These are phyloP conservation scores for Ascochyta rabiei DNA, from an alignment of 2,329 filamentous ascomycete genomes.

Conservation along the genomic window DNA sequence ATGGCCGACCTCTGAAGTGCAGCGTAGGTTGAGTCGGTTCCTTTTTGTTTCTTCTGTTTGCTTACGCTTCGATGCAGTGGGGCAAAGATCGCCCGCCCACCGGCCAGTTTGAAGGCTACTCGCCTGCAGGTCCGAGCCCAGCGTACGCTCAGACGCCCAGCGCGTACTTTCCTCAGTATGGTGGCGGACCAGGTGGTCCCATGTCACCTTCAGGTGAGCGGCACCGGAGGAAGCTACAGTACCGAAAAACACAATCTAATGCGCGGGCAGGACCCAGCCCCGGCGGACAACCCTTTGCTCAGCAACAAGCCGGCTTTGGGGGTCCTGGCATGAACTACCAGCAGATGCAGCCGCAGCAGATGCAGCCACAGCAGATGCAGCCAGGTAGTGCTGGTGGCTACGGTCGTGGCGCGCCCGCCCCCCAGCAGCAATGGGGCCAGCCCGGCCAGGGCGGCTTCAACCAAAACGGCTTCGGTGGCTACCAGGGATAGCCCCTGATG, in stretches of 20 bases:
- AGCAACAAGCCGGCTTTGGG: slow-evolving; percentile 64
- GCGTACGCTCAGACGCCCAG: slow-evolving; percentile 80
- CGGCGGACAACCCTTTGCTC: slow-evolving; percentile 67
- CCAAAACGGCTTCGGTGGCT: slow-evolving; percentile 64
- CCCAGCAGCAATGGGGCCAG: slow-evolving; percentile 61
- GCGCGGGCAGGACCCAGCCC: slow-evolving; percentile 58
- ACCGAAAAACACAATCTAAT: slow-evolving; percentile 48
- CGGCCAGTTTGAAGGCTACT: slow-evolving; percentile 80
- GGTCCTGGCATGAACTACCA: slow-evolving; percentile 59
- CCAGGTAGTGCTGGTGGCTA: slow-evolving; percentile 79
- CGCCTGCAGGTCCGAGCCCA: slow-evolving; percentile 76
- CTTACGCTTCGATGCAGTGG: slow-evolving; percentile 69
- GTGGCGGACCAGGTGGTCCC: slow-evolving; percentile 64
- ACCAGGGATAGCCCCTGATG: slow-evolving; percentile 58
- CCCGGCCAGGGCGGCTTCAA: slow-evolving; percentile 55
- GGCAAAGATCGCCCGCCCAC: slow-evolving; percentile 97
- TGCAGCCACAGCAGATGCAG: slow-evolving; percentile 39
- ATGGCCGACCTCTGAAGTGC: slow-evolving; percentile 95
- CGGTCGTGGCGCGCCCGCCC: slow-evolving; percentile 71
- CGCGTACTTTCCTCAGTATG: slow-evolving; percentile 92
- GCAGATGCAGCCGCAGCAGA: slow-evolving; percentile 36
- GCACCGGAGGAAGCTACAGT: slow-evolving; percentile 43
- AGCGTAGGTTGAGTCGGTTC: slow-evolving; percentile 72
- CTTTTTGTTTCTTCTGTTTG: slow-evolving; percentile 27
- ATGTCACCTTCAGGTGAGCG: slow-evolving; percentile 66